Evolutionary conservation across 2,329 filamentous ascomycete genomes (phyloP).

Genomic region (Phialemonium atrogriseum): DNA sequence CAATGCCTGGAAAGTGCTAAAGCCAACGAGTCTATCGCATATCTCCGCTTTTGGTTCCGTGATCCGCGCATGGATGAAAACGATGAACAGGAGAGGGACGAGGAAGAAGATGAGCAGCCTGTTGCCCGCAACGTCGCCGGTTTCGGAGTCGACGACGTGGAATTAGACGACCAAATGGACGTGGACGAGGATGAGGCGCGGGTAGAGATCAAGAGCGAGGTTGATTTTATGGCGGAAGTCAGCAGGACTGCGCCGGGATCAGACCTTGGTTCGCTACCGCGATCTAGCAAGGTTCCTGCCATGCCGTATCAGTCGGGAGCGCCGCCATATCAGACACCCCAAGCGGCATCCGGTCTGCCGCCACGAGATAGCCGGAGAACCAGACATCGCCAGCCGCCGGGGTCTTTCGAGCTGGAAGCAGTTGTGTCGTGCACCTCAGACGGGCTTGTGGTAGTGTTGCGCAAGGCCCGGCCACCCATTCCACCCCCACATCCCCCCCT

Average conservation of each 20-base stretch:
- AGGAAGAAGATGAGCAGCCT: slow-evolving; percentile 36
- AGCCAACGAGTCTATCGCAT: slow-evolving; percentile 84
- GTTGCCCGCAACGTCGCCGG: slow-evolving; percentile 24
- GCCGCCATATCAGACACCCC: slow-evolving; percentile 3
- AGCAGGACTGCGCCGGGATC: too few species aligned
- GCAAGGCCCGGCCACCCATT: slow-evolving; percentile 63
- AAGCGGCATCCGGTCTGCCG: neutral
- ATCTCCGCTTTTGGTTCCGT: slow-evolving; percentile 77
- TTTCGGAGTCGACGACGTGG: slow-evolving; percentile 15
- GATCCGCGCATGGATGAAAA: slow-evolving; percentile 58
- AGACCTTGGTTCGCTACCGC: too few species aligned
- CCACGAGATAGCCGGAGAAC: neutral
- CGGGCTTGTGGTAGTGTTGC: slow-evolving; percentile 72
- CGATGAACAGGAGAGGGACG: slow-evolving; percentile 30
- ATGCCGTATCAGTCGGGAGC: too few species aligned
- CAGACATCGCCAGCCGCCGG: slow-evolving; percentile 15
- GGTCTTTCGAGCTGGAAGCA: slow-evolving; percentile 66
- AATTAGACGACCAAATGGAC: slow-evolving; percentile 19
- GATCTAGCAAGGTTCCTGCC: too few species aligned
- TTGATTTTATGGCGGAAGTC: too few species aligned
- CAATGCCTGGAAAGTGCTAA: slow-evolving; percentile 78
- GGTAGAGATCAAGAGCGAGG: neutral
- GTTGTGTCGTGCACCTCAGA: slow-evolving; percentile 90
- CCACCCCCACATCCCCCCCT: slow-evolving; percentile 46
- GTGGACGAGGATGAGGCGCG: neutral